Evolutionary conservation across 1,284 basidiomycete genomes (phyloP), one percentile per base, ranked within the genome.

Genomic region (Rhodotorula sp.): DNA sequence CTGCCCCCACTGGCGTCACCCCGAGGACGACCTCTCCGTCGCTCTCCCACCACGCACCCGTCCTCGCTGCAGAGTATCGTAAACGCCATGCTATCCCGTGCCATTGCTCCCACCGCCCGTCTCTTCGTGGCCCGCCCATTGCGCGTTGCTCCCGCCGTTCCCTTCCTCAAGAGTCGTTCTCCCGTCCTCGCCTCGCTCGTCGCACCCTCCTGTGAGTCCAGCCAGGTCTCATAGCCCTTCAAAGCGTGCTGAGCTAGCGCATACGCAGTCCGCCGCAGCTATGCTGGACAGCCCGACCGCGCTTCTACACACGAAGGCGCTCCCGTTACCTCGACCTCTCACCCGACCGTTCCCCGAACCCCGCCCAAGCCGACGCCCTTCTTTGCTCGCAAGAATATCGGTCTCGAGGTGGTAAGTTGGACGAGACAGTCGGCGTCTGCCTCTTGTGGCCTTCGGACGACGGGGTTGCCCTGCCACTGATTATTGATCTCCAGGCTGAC

Each of bases 321-420:
- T 15, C 61, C 52, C n/a, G 52, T 39, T n/a, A 66, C 64, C 15
- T 60, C 58, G 22, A 63, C 54, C 32, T 39, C 46, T 4, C 62
- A 63, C 62, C 62, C 62, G 44, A 63, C 62, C 10, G 62, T 63
- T 6, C 62, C 62, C 20, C 54, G 56, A 20, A 36, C 64, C 1
- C 52, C 64, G 11, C 52, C 52, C 27, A 32, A 58, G 32, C 58
- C 55, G 2, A 66, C 64, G 20, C 32, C 64, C n/a, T 66, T 66
- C 59, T 66, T 66, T n/a, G 64, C 64, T 0, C 58, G 64, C 64
- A 61, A 66, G 59, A 66, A 60, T 53, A 66, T 66, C 15, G 64
- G 64, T 8, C 64, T 66, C 47, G 64, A 66, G 29, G 64, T 66
- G 29, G 39, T 57, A 24, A 57, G 55, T 55, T n/a, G 20, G 24